phyloP scores from a whole-genome alignment of 2,329 filamentous ascomycete species.

The Coniochaeta sp. region DNA sequence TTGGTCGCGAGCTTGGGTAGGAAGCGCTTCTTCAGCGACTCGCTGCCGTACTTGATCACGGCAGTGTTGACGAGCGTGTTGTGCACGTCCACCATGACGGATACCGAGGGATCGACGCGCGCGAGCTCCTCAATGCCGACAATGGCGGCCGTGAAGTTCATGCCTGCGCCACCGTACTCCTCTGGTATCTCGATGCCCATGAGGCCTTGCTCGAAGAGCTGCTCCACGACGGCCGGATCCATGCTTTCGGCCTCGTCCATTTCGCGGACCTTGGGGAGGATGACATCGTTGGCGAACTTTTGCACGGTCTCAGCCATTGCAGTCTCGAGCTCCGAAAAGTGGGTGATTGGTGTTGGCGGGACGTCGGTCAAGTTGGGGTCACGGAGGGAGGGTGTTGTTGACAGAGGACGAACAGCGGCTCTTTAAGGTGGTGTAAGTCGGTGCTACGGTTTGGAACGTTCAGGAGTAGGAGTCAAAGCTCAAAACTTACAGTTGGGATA shows the following conservation, averaged over 20 bases:
- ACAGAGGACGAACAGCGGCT: slow-evolving; percentile 44
- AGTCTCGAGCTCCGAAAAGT: slow-evolving; percentile 81
- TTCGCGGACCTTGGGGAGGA: slow-evolving; percentile 84
- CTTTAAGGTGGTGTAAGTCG: neutral
- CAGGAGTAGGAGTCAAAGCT: neutral
- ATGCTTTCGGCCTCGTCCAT: slow-evolving; percentile 97
- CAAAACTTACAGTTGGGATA: slow-evolving; percentile 13
- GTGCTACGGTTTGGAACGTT: neutral
- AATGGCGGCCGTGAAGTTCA: slow-evolving; percentile 98
- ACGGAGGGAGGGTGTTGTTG: slow-evolving; percentile 48
- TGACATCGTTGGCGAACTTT: slow-evolving; percentile 83
- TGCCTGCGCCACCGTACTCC: slow-evolving; percentile 90
- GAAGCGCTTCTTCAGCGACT: slow-evolving; percentile 73
- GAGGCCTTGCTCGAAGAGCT: slow-evolving; percentile 92
- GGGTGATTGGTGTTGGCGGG: slow-evolving; percentile 85
- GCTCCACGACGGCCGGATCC: slow-evolving; percentile 82
- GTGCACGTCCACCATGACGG: slow-evolving; percentile 93
- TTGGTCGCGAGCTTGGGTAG: slow-evolving; percentile 84
- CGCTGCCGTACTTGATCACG: slow-evolving; percentile 75
- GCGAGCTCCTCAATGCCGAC: slow-evolving; percentile 96
- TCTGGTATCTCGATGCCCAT: slow-evolving; percentile 98
- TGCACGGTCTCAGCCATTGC: slow-evolving; percentile 85
- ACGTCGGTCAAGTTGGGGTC: slow-evolving; percentile 64
- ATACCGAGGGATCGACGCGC: slow-evolving; percentile 87
- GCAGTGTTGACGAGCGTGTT: slow-evolving; percentile 97